Percentiles rank a stretch among this genome's conserved stretches.
Evolutionary conservation across 2,329 filamentous ascomycete species (phyloP).

Genomic region (Pseudomassariella vexata): DNA sequence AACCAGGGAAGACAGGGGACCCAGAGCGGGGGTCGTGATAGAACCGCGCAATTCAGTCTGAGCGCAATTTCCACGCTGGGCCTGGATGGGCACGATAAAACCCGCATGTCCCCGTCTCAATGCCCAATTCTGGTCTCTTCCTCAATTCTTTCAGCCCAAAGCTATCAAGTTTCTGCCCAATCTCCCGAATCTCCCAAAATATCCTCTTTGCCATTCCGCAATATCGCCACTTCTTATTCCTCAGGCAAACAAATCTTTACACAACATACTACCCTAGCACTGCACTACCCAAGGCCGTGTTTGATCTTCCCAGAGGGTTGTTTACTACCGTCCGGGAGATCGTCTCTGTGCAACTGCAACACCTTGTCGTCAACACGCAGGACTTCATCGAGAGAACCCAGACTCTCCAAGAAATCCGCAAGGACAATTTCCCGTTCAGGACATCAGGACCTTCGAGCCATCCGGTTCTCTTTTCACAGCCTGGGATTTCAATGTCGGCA

Average conservation of each 20-base stretch:
- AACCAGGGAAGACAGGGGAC: too few species aligned
- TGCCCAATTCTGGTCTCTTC: slow-evolving; percentile 29
- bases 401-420: slow-evolving; percentile 2
- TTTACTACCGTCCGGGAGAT: too few species aligned
- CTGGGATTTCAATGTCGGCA: too few species aligned
- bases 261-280: slow-evolving; percentile 10
- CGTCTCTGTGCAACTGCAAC: slow-evolving; percentile 4
- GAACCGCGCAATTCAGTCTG: too few species aligned
- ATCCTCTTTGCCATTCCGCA: slow-evolving; percentile 10
- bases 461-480: slow-evolving; percentile 12
- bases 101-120: slow-evolving; percentile 39
- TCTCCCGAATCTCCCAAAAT: slow-evolving; percentile 16
- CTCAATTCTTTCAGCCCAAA: slow-evolving; percentile 29
- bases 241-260: too few species aligned
- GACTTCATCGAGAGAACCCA: slow-evolving; percentile 1
- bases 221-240: slow-evolving; percentile 9
- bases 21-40: too few species aligned
- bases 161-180: slow-evolving; percentile 30
- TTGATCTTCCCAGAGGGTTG: slow-evolving; percentile 6
- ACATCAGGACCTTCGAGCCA: too few species aligned
- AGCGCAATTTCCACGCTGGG: too few species aligned
- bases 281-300: slow-evolving; percentile 2
- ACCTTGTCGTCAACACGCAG: not conserved
- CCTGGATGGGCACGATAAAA: slow-evolving; percentile 44
- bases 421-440: slow-evolving; percentile 2